These are phyloP conservation scores for Graphiopsis chlorocephala DNA, from an alignment of 2,329 filamentous ascomycete species.

Conservation along the genomic window DNA sequence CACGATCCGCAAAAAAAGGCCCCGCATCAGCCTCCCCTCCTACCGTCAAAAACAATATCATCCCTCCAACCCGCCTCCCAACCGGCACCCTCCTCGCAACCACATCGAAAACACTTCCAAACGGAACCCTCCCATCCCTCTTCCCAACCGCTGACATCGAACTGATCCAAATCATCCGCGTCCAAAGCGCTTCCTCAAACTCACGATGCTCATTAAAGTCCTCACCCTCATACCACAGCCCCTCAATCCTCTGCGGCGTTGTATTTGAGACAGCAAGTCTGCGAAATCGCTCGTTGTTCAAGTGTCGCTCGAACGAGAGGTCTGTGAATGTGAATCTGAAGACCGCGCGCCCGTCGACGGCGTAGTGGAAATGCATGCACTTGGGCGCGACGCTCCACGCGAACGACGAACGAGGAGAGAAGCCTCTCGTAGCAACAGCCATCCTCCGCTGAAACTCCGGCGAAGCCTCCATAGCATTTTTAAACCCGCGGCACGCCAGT, in stretches of 20 bases:
- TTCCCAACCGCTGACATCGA: neutral
- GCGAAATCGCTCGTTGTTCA: neutral
- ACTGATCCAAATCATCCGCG: neutral
- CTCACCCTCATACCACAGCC: neutral
- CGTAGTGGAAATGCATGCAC: no score
- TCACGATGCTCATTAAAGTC: no score
- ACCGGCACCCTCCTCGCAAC: neutral
- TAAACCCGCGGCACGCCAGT: no score
- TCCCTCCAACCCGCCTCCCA: neutral
- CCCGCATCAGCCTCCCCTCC: neutral
- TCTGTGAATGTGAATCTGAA: neutral
- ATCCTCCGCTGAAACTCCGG: no score
- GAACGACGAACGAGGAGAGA: no score
- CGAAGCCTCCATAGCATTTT: no score
- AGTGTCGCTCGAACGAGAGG: neutral
- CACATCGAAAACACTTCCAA: neutral
- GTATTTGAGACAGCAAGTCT: neutral
- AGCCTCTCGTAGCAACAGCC: no score
- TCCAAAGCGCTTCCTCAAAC: no score
- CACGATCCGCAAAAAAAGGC: neutral
- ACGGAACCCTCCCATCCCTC: neutral
- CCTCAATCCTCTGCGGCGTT: neutral
- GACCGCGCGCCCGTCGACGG: no score
- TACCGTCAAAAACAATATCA: neutral
- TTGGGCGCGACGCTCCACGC: no score